Conservation (phyloP, 75 land plant species). For the Larix kaempferi region DNA sequence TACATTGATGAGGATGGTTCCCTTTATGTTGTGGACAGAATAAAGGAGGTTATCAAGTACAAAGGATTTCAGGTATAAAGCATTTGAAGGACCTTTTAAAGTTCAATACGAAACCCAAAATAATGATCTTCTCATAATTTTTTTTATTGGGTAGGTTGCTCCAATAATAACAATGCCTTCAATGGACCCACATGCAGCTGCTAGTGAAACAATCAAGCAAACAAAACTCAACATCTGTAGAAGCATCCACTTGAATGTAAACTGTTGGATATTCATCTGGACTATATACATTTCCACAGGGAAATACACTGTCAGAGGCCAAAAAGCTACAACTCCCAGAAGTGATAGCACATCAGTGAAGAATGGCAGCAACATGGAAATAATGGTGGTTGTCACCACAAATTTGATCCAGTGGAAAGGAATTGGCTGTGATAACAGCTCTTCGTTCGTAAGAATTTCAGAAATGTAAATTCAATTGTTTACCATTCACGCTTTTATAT, state of each 20-base stretch:
- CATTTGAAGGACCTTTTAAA: constrained; percentile 36
- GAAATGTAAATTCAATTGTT: too few relatives aligned
- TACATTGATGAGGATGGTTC: constrained; percentile 78
- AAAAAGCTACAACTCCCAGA: constrained; percentile 71
- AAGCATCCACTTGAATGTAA: constrained; percentile 53
- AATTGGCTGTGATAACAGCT: too few relatives aligned
- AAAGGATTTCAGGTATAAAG: too few relatives aligned
- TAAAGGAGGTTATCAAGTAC: constrained; percentile 90
- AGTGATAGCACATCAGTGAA: constrained; percentile 79
- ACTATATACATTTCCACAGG: constrained; percentile 79
- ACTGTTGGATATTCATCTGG: constrained; percentile 41
- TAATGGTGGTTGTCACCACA: constrained; percentile 52
- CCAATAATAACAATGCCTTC: constrained; percentile 64
- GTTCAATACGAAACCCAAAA: too few relatives aligned
- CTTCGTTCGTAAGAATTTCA: too few relatives aligned
- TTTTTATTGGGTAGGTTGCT: too few relatives aligned
- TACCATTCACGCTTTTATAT: too few relatives aligned
- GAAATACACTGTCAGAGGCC: constrained; percentile 90
- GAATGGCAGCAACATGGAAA: constrained; percentile 80
- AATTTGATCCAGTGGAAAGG: constrained; percentile 56
- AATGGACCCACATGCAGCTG: constrained; percentile 61
- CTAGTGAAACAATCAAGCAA: constrained; percentile 38
- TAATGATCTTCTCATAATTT: too few relatives aligned
- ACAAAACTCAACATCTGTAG: constrained; percentile 39
- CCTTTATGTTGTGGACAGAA: too few relatives aligned